A percentile compares a stretch with the other conserved stretches of the same genome.
Evolutionary conservation across 495 filamentous ascomycete species (phyloP).

Genomic region (Articulospora tetracladia): DNA sequence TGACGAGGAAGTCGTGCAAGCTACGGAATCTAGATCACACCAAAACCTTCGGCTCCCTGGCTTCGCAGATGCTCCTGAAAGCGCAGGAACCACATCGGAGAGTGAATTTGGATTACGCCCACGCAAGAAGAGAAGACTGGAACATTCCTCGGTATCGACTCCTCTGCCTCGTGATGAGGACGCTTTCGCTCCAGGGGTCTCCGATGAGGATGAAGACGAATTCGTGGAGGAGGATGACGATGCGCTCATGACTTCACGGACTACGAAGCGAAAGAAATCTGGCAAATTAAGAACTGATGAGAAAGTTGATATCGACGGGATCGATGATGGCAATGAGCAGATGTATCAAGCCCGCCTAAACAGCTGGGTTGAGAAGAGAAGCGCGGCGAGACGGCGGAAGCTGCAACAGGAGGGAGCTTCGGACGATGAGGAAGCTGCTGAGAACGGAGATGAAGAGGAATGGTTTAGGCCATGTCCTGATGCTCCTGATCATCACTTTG

Average conservation of each 20-base stretch:
- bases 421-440: slow-evolving; percentile 24
- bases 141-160: background rate
- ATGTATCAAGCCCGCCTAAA: slow-evolving; percentile 74
- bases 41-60: slow-evolving; percentile 77
- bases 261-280: slow-evolving; percentile 26
- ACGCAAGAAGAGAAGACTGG: slow-evolving; percentile 37
- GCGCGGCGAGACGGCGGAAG: slow-evolving; percentile 39
- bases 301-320: slow-evolving; percentile 63
- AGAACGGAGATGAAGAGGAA: slow-evolving; percentile 54
- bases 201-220: slow-evolving; percentile 18
- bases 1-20: slow-evolving; percentile 29
- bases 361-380: slow-evolving; percentile 68
- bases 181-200: slow-evolving; percentile 11
- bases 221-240: slow-evolving; percentile 37
- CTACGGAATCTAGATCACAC: slow-evolving; percentile 60
- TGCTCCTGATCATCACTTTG: slow-evolving; percentile 64
- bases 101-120: slow-evolving; percentile 47
- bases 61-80: slow-evolving; percentile 51
- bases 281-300: slow-evolving; percentile 38
- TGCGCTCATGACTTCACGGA: slow-evolving; percentile 36
- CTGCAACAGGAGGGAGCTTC: slow-evolving; percentile 30
- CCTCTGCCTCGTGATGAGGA: slow-evolving; percentile 11
- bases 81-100: slow-evolving; percentile 30
- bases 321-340: slow-evolving; percentile 90
- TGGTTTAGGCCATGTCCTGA: slow-evolving; percentile 85